Evolutionary conservation across 495 filamentous ascomycete genomes (phyloP).

Genomic region (Penicilliopsis zonata): DNA sequence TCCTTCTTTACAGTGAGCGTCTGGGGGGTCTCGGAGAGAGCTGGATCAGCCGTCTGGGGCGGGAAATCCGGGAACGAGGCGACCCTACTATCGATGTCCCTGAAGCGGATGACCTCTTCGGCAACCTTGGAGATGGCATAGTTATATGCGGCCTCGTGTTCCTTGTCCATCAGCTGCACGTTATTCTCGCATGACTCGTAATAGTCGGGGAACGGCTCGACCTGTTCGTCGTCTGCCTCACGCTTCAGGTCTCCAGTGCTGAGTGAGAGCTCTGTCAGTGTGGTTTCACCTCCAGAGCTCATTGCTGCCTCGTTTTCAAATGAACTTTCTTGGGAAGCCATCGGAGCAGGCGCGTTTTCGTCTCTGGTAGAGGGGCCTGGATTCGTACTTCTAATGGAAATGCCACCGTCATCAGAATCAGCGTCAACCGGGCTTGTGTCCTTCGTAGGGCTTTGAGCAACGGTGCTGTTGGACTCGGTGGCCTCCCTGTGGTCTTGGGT

Average conservation of each 20-base stretch:
- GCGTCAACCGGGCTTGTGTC: too few relatives aligned
- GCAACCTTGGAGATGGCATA: slow-evolving; percentile 14
- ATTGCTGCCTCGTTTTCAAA: neutral
- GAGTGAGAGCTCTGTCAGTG: neutral
- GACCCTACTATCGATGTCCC: slow-evolving; percentile 7
- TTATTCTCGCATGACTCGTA: slow-evolving; percentile 9
- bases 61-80: neutral
- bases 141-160: slow-evolving; percentile 8
- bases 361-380: too few relatives aligned
- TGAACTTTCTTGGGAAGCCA: neutral
- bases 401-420: too few relatives aligned
- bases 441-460: too few relatives aligned
- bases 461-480: too few relatives aligned
- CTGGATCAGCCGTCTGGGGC: too few relatives aligned
- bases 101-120: slow-evolving; percentile 8
- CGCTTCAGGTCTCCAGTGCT: neutral
- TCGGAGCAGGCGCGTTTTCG: too few relatives aligned
- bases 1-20: too few relatives aligned
- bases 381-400: too few relatives aligned
- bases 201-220: slow-evolving; percentile 25
- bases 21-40: too few relatives aligned
- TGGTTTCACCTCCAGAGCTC: neutral
- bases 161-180: slow-evolving; percentile 1
- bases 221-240: neutral
- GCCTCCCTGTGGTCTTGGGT: too few relatives aligned